Evolutionary conservation across 768 basidiomycete species (phyloP).

Genomic region (Boletus bicolor): DNA sequence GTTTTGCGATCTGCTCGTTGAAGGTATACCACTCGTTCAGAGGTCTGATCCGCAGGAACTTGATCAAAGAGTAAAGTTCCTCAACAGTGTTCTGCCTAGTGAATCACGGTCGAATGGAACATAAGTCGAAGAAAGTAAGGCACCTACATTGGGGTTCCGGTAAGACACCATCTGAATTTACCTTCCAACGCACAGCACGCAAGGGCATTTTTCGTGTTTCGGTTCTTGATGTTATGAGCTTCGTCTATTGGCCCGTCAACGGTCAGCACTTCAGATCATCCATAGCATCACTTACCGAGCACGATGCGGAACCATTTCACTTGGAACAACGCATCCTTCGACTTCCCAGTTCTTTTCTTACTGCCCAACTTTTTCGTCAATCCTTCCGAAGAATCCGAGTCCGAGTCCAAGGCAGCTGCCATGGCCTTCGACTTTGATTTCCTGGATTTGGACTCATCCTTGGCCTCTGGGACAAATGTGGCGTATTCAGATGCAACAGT

Average conservation of each 20-base stretch:
- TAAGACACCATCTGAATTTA: slow-evolving; percentile 86
- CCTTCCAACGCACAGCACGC: slow-evolving; percentile 76
- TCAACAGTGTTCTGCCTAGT: slow-evolving; percentile 83
- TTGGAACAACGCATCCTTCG: slow-evolving; percentile 65
- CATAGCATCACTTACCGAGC: slow-evolving; percentile 51
- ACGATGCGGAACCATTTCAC: slow-evolving; percentile 85
- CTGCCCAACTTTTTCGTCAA: slow-evolving; percentile 40
- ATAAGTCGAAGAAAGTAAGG: neutral
- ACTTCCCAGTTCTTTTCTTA: slow-evolving; percentile 44
- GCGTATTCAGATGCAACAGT: slow-evolving; percentile 79
- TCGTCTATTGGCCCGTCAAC: slow-evolving; percentile 55
- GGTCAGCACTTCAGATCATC: neutral
- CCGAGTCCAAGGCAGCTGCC: slow-evolving; percentile 28
- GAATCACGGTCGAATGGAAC: neutral
- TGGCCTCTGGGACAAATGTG: slow-evolving; percentile 45
- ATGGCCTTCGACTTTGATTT: slow-evolving; percentile 36
- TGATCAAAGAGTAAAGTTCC: slow-evolving; percentile 85
- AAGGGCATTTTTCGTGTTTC: slow-evolving; percentile 69
- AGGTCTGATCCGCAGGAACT: slow-evolving; percentile 83
- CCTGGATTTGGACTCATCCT: slow-evolving; percentile 53
- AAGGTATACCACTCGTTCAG: slow-evolving; percentile 78
- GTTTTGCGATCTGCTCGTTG: slow-evolving; percentile 72
- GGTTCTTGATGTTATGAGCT: slow-evolving; percentile 92
- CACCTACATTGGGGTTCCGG: slow-evolving; percentile 72
- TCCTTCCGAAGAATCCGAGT: slow-evolving; percentile 36